A percentile compares a stretch with the other conserved stretches of the same genome.
phyloP scores from a whole-genome alignment of 2,329 filamentous ascomycete genomes.

The Fusarium oligoseptatum region DNA sequence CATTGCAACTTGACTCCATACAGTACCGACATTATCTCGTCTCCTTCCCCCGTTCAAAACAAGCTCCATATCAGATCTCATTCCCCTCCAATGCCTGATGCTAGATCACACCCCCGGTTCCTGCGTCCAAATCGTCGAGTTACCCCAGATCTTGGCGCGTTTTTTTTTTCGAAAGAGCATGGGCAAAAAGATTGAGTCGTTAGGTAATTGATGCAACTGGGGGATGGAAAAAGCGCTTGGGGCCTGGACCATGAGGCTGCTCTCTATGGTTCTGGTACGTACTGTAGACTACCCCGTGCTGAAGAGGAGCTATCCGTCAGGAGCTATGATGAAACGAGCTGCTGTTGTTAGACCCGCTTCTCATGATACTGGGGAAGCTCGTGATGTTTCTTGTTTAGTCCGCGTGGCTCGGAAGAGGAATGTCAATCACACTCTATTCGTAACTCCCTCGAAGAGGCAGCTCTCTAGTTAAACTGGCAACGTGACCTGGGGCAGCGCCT shows the following conservation, averaged over 20 bases:
- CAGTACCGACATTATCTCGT: not conserved
- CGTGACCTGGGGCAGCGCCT: not conserved
- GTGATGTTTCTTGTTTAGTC: not conserved
- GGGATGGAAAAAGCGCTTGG: not conserved
- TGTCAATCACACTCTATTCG: not conserved
- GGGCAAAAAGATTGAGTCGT: conserved; percentile 18
- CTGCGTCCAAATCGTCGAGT: not conserved
- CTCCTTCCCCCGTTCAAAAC: not conserved
- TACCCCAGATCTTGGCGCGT: conserved; percentile 29
- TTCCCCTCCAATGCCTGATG: not conserved
- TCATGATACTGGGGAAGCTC: not conserved
- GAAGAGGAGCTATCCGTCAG: not conserved
- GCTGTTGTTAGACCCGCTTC: not conserved
- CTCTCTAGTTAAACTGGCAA: not conserved
- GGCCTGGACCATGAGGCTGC: not conserved
- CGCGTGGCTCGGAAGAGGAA: not conserved
- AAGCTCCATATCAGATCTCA: not conserved
- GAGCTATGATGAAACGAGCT: not conserved
- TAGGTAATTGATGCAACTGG: conserved; percentile 27
- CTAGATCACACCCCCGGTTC: not conserved
- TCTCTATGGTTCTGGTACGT: not conserved
- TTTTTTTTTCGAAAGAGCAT: too few relatives aligned
- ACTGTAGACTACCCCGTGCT: not conserved
- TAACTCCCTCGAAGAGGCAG: not conserved
- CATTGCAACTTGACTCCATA: not conserved